Evolutionary conservation across 2,329 filamentous ascomycete species (phyloP), one percentile per base, ranked within the genome.

Genomic region (Phyllosticta paracitricarpa): DNA sequence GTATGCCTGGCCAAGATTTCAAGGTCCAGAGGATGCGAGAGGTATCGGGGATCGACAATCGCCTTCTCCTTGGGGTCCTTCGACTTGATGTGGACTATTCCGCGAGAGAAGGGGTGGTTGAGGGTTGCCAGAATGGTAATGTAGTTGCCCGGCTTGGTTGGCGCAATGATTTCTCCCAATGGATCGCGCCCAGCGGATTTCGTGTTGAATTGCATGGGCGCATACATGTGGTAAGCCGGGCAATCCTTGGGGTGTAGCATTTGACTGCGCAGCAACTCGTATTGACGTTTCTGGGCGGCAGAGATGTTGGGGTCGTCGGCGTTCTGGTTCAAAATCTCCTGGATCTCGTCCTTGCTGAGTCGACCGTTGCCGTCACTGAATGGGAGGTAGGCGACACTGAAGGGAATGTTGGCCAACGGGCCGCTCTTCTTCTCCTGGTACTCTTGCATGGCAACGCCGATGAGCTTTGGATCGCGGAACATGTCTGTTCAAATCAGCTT

Each of bases 1-100:
- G 72, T 62, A 40, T 73, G 71, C 4, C 72, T 69, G 0, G 75
- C 73, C 0, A 76, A 65, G 8, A 79, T 63, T 51, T 78, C 72
- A 4, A 75, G 61, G 60, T 80, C 78, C 2, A 77, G 66, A 0
- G 78, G 75, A 60, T 80, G 74, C 7, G 73, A 70, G 19, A 80
- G 68, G 48, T 77, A 78, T 7, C 69, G 68, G 0, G 73, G 71
- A 63, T 80, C 74, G 54, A 79, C 75, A 1, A 63, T 52, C 0
- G 77, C 76, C 12, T 68, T 63, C 2, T 62, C 69, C 1, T 64
- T 61, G 0, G 71, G 66, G 55, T 75, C 67, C 0, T 71, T 26
- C 3, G 74, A 77, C 0, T 40, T 66, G 8, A 70, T 71, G 65
- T 74, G 71, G 19, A 73, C 67, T 0, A 40, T 66, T 3, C 71